These are phyloP conservation scores for Zygosaccharomyces sapae DNA, from an alignment of 1,139 yeast species.

Conservation along the genomic window DNA sequence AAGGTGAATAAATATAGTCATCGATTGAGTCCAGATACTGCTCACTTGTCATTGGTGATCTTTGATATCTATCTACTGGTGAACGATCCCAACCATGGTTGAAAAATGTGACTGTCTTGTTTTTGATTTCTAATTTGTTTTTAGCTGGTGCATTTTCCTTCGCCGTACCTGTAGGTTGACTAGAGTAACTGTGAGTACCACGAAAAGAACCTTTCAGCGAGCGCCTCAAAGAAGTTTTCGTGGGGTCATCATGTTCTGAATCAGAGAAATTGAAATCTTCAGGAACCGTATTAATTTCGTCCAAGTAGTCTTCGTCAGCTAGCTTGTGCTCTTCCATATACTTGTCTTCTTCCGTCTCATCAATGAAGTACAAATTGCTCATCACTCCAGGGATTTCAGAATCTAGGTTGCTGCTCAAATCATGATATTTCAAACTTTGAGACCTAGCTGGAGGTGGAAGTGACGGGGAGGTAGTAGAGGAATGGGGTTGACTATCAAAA, in stretches of 20 bases:
- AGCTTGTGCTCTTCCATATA: slow-evolving; percentile 21
- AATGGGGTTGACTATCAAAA: slow-evolving; percentile 2
- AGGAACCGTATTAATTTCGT: slow-evolving; percentile 55
- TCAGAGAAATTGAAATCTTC: slow-evolving; percentile 56
- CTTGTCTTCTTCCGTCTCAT: slow-evolving; percentile 36
- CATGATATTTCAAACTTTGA: slow-evolving; percentile 33
- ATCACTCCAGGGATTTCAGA: slow-evolving; percentile 33
- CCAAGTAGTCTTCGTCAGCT: slow-evolving; percentile 38
- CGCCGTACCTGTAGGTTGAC: slow-evolving; percentile 33
- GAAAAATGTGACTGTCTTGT: slow-evolving; percentile 57
- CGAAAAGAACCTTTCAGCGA: slow-evolving; percentile 27
- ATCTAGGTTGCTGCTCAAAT: slow-evolving; percentile 32
- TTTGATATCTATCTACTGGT: slow-evolving; percentile 9
- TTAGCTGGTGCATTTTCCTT: slow-evolving; percentile 35
- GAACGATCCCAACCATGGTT: slow-evolving; percentile 23
- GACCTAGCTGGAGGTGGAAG: slow-evolving; percentile 32
- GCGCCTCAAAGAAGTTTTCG: slow-evolving; percentile 24
- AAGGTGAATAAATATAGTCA: slow-evolving; percentile 11
- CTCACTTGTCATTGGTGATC: slow-evolving; percentile 9
- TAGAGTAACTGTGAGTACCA: slow-evolving; percentile 35
- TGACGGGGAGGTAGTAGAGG: slow-evolving; percentile 6
- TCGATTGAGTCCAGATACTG: slow-evolving; percentile 6
- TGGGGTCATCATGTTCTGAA: slow-evolving; percentile 27
- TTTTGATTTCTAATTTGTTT: slow-evolving; percentile 49
- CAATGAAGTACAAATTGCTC: slow-evolving; percentile 35